Evolutionary conservation across 2,329 filamentous ascomycete genomes (phyloP), one percentile per base, ranked within the genome.

Genomic region (Colletotrichum orchidophilum): DNA sequence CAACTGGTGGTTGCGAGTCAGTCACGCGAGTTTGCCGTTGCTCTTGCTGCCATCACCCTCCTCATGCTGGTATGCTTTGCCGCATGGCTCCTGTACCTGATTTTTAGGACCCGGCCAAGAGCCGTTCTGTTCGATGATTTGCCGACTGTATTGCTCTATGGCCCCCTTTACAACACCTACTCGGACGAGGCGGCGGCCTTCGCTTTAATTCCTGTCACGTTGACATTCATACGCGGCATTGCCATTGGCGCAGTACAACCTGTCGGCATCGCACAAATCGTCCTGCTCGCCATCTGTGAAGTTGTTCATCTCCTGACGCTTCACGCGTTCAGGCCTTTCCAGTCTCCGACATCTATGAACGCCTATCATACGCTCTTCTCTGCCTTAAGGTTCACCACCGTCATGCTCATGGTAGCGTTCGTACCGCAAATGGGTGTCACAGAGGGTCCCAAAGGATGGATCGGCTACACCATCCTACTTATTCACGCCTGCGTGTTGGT

Each of bases 141-240:
- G 59, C 91, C 94, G 7, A 98, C 94, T 0, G 91, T 98, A 9
- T 86, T 99, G 2, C 87, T 94, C 1, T 98, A 97, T 76, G 96
- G 96, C 0, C 94, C 96, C 5, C 85, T 99, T 8, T 99, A 99
- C 82, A 99, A 99, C 82, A 99, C 96, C 0, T 98, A 97, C 80
- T 96, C 94, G 27, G 96, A 99, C 80, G 93, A 96, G 79, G 94
- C 95, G 0, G 94, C 96, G 8, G 91, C 94, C 0, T 99, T 97
- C 80, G 95, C 96, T 7, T 87, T 97, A 52, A 91, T 98, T 24
- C 95, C 96, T 1, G 90, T 97, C 18, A 84, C 97, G 39, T 86
- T 98, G 70, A 97, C 93, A 5, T 91, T 97, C 78, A 84, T 97
- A 70, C 92, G 96, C 39, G 96, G 95, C 68, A 91, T 98, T 74